Evolutionary conservation across 108 stramenopile genomes (phyloP).

Genomic region (Nitzschia sp.): DNA sequence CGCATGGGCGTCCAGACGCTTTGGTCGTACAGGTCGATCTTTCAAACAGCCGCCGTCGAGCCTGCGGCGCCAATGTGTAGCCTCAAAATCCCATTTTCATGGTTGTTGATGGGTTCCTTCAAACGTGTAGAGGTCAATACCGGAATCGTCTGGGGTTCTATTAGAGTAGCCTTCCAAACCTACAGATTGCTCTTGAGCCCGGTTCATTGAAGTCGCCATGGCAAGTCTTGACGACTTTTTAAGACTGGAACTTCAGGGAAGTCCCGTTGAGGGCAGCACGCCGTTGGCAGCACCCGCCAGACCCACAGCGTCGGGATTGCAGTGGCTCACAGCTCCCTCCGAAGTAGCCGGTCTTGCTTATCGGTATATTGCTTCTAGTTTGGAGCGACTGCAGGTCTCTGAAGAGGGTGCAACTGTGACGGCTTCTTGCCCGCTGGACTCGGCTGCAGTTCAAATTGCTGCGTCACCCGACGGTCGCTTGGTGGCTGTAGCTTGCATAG

Average conservation of each 20-base stretch:
- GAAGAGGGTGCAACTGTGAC: slow-evolving; percentile 11
- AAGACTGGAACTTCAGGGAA: slow-evolving; percentile 11
- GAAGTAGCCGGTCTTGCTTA: slow-evolving; percentile 30
- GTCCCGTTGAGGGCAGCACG: slow-evolving; percentile 15
- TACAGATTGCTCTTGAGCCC: too few species aligned
- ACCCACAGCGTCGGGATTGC: slow-evolving; percentile 40
- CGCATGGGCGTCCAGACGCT: too few species aligned
- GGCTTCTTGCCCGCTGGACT: slow-evolving; percentile 8
- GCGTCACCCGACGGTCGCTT: slow-evolving; percentile 51
- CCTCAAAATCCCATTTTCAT: too few species aligned
- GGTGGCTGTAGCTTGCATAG: slow-evolving; percentile 47
- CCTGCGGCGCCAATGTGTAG: too few species aligned
- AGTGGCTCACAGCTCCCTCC: slow-evolving; percentile 40
- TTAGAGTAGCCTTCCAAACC: too few species aligned
- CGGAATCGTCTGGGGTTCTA: too few species aligned
- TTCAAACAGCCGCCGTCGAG: too few species aligned
- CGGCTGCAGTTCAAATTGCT: slow-evolving; percentile 32
- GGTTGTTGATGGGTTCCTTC: too few species aligned
- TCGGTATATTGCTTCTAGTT: slow-evolving; percentile 17
- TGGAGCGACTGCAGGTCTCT: slow-evolving; percentile 23
- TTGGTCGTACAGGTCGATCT: too few species aligned
- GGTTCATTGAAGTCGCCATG: too few species aligned
- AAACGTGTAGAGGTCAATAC: too few species aligned
- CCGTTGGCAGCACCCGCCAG: slow-evolving; percentile 13
- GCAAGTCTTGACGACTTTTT: slow-evolving; percentile 27